These are phyloP conservation scores for Teunomyces aglyptinius DNA, from an alignment of 805 yeast species.

Conservation along the genomic window DNA sequence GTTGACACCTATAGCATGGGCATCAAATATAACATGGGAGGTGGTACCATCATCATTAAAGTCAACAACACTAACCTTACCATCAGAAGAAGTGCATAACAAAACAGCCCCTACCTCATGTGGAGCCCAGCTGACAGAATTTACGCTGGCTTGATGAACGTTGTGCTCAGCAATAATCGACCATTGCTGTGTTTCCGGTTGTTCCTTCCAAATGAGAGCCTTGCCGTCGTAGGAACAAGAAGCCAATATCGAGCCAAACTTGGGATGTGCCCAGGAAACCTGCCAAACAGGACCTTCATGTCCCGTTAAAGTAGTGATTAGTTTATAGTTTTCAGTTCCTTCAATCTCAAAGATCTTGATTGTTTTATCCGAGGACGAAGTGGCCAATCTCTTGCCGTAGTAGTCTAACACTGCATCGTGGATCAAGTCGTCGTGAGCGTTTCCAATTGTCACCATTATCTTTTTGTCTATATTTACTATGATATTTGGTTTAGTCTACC, in stretches of 20 bases:
- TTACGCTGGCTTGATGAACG: conserved; percentile 90
- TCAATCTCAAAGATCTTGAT: conserved; percentile 90
- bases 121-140: conserved; percentile 95
- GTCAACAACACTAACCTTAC: conserved; percentile 85
- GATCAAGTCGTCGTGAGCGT: conserved; percentile 88
- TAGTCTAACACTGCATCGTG: conserved; percentile 98
- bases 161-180: conserved; percentile 80
- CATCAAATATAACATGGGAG: conserved; percentile 60
- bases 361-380: conserved; percentile 95
- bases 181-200: conserved; percentile 79
- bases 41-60: conserved; percentile 86
- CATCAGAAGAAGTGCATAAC: conserved; percentile 90
- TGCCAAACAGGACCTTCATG: conserved; percentile 99
- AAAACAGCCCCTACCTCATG: conserved; percentile 93
- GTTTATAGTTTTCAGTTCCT: conserved; percentile 71
- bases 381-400: conserved; percentile 93
- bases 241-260: conserved; percentile 92
- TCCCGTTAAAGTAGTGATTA: conserved; percentile 81
- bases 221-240: conserved; percentile 95
- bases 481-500: conserved; percentile 1
- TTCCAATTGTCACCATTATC: conserved; percentile 74
- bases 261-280: conserved; percentile 98
- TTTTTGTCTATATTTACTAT: neutral
- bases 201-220: conserved; percentile 90
- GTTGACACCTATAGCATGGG: conserved; percentile 93